Conservation (phyloP, 2,329 filamentous ascomycete genomes). For the Sodiomyces alkalinus region DNA sequence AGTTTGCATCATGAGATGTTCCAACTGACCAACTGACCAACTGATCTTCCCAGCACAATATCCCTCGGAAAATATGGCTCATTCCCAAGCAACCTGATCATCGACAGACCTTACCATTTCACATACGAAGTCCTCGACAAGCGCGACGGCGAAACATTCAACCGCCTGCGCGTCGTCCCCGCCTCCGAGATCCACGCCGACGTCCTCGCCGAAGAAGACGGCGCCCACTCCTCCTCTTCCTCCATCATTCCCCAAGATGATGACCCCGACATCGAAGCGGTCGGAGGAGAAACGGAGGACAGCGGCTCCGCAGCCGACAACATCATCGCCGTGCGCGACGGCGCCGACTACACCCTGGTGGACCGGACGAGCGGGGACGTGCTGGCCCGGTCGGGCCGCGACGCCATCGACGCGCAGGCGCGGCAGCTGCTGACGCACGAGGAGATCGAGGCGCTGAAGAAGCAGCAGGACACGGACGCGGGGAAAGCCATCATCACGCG, state of each 20-base stretch:
- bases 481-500: conserved; percentile 88
- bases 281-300: too few species aligned
- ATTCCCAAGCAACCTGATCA: conserved; percentile 76
- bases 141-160: conserved; percentile 45
- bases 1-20: too few species aligned
- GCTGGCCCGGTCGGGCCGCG: conserved; percentile 39
- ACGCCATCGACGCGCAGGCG: conserved; percentile 43
- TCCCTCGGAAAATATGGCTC: conserved; percentile 85
- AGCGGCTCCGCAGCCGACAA: conserved; percentile 30
- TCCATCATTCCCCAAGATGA: too few species aligned
- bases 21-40: not conserved
- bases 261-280: conserved; percentile 14
- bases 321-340: conserved; percentile 19
- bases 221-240: conserved; percentile 15
- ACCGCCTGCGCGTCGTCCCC: conserved; percentile 62
- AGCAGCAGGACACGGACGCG: conserved; percentile 59
- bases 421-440: conserved; percentile 65
- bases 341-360: conserved; percentile 25
- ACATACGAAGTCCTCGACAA: conserved; percentile 81
- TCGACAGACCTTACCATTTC: conserved; percentile 81
- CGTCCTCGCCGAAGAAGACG: conserved; percentile 36
- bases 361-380: conserved; percentile 26
- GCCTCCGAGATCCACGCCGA: conserved; percentile 74
- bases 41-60: conserved; percentile 45
- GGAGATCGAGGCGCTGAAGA: conserved; percentile 62